Percentiles rank a stretch among this genome's conserved stretches.
phyloP scores from a whole-genome alignment of 306 rosid species.

The Styphnolobium japonicum region DNA sequence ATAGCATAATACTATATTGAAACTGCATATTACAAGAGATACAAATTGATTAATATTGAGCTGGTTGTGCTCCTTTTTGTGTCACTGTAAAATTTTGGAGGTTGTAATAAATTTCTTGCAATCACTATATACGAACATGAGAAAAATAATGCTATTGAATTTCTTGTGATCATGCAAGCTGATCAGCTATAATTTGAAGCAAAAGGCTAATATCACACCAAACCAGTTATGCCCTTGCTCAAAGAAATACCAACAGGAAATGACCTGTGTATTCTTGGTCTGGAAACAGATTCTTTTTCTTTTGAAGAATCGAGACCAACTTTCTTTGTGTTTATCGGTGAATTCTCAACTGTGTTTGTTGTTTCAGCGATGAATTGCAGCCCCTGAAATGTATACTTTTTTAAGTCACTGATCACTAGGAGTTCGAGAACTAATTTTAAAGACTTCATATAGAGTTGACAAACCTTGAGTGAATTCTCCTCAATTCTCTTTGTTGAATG shows the following conservation, averaged over 20 bases:
- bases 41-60: neutral
- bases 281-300: slow-evolving; percentile 23
- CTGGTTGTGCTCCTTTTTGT: neutral
- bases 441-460: neutral
- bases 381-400: slow-evolving; percentile 33
- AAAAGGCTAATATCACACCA: slow-evolving; percentile 22
- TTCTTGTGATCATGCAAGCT: neutral
- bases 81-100: neutral
- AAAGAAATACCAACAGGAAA: slow-evolving; percentile 30
- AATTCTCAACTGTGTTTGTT: slow-evolving; percentile 19
- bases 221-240: slow-evolving; percentile 23
- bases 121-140: slow-evolving; percentile 5
- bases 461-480: slow-evolving; percentile 32
- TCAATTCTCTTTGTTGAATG: neutral
- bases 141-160: neutral
- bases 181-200: slow-evolving; percentile 9
- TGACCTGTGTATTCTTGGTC: slow-evolving; percentile 37
- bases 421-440: neutral
- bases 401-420: neutral
- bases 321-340: slow-evolving; percentile 16
- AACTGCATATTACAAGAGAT: neutral
- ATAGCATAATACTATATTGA: neutral
- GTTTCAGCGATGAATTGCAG: slow-evolving; percentile 40
- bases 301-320: slow-evolving; percentile 21
- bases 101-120: neutral